Evolutionary conservation across 768 basidiomycete genomes (phyloP).

Genomic region (Ramaria sp.): DNA sequence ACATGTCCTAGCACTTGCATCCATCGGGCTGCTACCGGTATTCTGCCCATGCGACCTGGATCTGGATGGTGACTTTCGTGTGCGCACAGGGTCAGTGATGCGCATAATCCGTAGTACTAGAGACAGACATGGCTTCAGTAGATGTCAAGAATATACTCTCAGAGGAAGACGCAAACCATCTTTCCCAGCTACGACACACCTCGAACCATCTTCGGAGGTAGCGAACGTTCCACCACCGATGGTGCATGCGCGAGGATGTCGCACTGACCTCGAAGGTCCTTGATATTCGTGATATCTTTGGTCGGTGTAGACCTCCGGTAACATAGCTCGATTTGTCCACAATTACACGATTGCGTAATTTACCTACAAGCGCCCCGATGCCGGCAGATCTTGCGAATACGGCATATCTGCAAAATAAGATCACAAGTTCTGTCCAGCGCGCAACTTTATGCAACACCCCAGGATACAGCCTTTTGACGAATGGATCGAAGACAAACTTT

Average conservation of each 20-base stretch:
- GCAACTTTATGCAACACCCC: too few species aligned
- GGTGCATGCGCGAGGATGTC: slow-evolving; percentile 43
- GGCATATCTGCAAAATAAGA: too few species aligned
- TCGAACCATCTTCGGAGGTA: slow-evolving; percentile 50
- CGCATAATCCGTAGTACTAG: slow-evolving; percentile 52
- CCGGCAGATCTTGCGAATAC: too few species aligned
- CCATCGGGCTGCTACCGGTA: neutral
- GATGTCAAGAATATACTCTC: neutral
- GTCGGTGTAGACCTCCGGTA: too few species aligned
- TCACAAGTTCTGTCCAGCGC: too few species aligned
- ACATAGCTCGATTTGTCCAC: too few species aligned
- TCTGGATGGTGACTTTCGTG: neutral
- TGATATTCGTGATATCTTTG: too few species aligned
- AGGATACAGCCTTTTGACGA: too few species aligned
- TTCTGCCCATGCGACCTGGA: slow-evolving; percentile 27
- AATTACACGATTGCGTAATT: too few species aligned
- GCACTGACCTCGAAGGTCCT: too few species aligned
- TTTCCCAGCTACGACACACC: slow-evolving; percentile 68
- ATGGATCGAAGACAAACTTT: too few species aligned
- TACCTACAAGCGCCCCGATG: too few species aligned
- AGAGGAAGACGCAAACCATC: slow-evolving; percentile 41
- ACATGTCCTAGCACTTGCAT: slow-evolving; percentile 24
- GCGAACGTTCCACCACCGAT: slow-evolving; percentile 58
- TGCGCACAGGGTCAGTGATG: slow-evolving; percentile 32
- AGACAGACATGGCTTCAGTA: slow-evolving; percentile 16